phyloP scores from a whole-genome alignment of 1,284 basidiomycete species.

The Psilocybe mexicana region DNA sequence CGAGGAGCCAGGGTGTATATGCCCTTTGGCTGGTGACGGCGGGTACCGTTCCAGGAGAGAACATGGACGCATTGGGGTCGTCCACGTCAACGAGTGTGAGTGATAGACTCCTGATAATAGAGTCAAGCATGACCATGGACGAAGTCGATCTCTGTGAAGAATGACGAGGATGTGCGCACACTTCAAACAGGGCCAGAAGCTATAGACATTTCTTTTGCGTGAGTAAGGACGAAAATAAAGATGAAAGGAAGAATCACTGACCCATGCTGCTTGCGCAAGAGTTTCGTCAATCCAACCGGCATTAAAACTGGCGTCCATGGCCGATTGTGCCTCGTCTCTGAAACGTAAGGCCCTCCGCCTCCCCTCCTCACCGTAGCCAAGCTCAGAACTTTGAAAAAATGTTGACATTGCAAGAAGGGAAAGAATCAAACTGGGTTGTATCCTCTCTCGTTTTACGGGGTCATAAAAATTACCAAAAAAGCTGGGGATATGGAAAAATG shows the following conservation, averaged over 20 bases:
- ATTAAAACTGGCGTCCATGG: slow-evolving; percentile 70
- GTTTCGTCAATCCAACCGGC: slow-evolving; percentile 70
- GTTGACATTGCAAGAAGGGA: slow-evolving; percentile 66
- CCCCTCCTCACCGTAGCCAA: slow-evolving; percentile 48
- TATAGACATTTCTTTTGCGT: slow-evolving; percentile 28
- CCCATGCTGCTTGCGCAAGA: slow-evolving; percentile 75
- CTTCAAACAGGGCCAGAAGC: slow-evolving; percentile 71
- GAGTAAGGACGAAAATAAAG: not conserved
- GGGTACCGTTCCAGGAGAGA: slow-evolving; percentile 45
- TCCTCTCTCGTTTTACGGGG: slow-evolving; percentile 47
- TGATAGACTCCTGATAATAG: slow-evolving; percentile 60
- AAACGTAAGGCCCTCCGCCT: slow-evolving; percentile 57
- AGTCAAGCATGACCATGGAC: slow-evolving; percentile 61
- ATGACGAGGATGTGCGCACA: slow-evolving; percentile 66
- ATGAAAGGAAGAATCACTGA: slow-evolving; percentile 33
- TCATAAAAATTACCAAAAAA: slow-evolving; percentile 64
- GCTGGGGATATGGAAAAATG: slow-evolving; percentile 68
- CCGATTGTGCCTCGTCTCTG: slow-evolving; percentile 64
- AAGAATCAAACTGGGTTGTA: slow-evolving; percentile 69
- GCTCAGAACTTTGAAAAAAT: slow-evolving; percentile 69
- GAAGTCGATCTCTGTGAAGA: slow-evolving; percentile 54
- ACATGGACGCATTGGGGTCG: slow-evolving; percentile 46
- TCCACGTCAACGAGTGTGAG: slow-evolving; percentile 47
- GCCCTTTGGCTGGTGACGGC: slow-evolving; percentile 25
- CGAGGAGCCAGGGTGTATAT: slow-evolving; percentile 21